These are phyloP conservation scores for Kodamaea hsintzibuensis DNA, from an alignment of 805 yeast genomes.

Conservation along the genomic window DNA sequence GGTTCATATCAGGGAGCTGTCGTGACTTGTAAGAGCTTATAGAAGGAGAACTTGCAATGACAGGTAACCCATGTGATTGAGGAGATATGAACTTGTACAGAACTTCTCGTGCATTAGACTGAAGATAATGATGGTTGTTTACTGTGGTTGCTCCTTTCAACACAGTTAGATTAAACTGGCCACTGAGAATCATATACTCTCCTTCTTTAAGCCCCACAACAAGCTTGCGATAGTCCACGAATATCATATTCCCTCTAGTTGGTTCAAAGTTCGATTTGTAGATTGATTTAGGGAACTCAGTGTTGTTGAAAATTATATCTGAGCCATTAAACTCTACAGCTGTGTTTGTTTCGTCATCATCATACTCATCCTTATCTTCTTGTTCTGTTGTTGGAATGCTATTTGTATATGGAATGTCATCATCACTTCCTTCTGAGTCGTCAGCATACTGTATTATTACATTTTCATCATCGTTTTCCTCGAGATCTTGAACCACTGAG, in stretches of 20 bases:
- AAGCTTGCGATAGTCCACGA: background rate
- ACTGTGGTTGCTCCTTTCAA: conserved; percentile 4
- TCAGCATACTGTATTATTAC: conserved; percentile 1
- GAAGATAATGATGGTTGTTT: conserved; percentile 3
- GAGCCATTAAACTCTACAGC: background rate
- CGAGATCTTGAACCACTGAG: background rate
- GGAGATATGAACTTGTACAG: conserved; percentile 5
- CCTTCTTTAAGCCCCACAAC: conserved; percentile 1
- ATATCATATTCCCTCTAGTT: background rate
- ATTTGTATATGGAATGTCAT: background rate
- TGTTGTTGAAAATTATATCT: background rate
- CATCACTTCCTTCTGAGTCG: conserved; percentile 3
- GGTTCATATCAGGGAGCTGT: background rate
- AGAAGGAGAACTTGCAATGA: background rate
- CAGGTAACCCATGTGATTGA: conserved; percentile 8
- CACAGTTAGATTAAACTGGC: conserved; percentile 5
- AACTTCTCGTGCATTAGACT: background rate
- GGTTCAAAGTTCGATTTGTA: conserved; percentile 3
- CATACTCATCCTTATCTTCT: background rate
- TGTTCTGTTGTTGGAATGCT: background rate
- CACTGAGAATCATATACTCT: conserved; percentile 4
- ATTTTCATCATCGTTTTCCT: conserved; percentile 4
- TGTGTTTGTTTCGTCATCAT: background rate
- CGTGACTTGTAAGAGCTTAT: background rate
- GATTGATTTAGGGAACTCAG: background rate